phyloP scores from a whole-genome alignment of 768 basidiomycete species.

The Kwoniella heveanensis region DNA sequence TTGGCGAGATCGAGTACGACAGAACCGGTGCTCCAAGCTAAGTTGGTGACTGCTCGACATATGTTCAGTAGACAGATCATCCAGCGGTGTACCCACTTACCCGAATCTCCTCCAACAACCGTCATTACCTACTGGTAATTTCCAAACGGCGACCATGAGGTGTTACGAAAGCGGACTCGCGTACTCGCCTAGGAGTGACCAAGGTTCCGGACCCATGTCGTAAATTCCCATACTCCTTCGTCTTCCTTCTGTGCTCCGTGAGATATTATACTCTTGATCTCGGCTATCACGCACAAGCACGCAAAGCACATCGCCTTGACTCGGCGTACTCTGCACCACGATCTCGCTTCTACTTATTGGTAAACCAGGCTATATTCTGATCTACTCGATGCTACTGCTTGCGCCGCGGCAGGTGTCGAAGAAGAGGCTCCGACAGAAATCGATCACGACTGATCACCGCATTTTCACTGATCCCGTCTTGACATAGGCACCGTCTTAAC shows the following conservation, averaged over 20 bases:
- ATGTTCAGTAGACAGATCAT: too few species aligned
- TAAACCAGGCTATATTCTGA: too few species aligned
- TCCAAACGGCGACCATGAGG: too few species aligned
- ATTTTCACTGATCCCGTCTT: background rate
- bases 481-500: background rate
- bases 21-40: background rate
- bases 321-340: too few species aligned
- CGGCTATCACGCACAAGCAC: slow-evolving; percentile 1
- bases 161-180: too few species aligned
- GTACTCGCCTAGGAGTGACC: background rate
- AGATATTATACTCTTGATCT: background rate
- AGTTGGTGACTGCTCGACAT: too few species aligned
- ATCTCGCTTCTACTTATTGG: too few species aligned
- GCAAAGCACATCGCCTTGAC: too few species aligned
- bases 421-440: background rate
- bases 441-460: background rate
- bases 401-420: background rate
- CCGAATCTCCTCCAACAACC: too few species aligned
- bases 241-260: background rate
- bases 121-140: too few species aligned
- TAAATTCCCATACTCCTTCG: background rate
- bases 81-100: too few species aligned
- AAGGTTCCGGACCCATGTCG: slow-evolving; percentile 1
- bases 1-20: background rate
- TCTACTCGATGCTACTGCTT: background rate